Percentiles rank a stretch among this genome's conserved stretches.
phyloP scores from a whole-genome alignment of 2,329 filamentous ascomycete genomes.

The Pseudocercospora pini-densiflorae region DNA sequence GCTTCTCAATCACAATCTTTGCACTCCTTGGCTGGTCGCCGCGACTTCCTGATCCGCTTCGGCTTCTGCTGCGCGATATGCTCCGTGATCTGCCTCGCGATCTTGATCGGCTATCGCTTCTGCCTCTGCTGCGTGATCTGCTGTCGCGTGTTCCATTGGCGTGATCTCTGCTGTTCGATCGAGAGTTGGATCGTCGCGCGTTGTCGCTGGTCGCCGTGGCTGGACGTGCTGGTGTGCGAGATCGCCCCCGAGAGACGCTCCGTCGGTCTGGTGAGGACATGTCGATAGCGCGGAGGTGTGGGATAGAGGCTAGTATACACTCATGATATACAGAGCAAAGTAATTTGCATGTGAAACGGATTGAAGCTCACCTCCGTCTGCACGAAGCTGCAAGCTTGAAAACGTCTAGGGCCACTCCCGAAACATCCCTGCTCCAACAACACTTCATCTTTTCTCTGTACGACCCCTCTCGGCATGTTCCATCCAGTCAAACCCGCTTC shows the following conservation, averaged over 20 bases:
- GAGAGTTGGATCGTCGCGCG: constrained; percentile 28
- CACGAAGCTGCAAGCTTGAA: background rate
- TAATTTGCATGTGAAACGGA: background rate
- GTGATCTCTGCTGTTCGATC: constrained; percentile 34
- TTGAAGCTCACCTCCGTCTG: background rate
- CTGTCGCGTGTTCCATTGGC: constrained; percentile 37
- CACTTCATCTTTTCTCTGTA: background rate
- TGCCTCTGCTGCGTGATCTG: constrained; percentile 7
- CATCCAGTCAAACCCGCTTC: too few species aligned
- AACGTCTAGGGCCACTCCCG: background rate
- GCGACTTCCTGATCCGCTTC: constrained; percentile 25
- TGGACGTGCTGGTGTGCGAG: constrained; percentile 34
- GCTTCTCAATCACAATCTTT: constrained; percentile 92
- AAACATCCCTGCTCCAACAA: background rate
- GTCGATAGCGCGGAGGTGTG: background rate
- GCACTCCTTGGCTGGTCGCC: constrained; percentile 32
- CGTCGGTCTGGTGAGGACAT: constrained; percentile 33
- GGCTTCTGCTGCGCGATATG: constrained; percentile 25
- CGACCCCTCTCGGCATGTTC: background rate
- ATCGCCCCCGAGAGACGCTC: constrained; percentile 49
- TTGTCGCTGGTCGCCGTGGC: constrained; percentile 24
- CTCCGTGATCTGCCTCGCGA: constrained; percentile 39
- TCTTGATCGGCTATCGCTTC: constrained; percentile 35
- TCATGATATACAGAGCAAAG: constrained; percentile 3
- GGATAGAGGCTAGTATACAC: background rate